Evolutionary conservation across 73 alveolate species (phyloP), one percentile per base, ranked within the genome.

Genomic region (Breviolum minutum): DNA sequence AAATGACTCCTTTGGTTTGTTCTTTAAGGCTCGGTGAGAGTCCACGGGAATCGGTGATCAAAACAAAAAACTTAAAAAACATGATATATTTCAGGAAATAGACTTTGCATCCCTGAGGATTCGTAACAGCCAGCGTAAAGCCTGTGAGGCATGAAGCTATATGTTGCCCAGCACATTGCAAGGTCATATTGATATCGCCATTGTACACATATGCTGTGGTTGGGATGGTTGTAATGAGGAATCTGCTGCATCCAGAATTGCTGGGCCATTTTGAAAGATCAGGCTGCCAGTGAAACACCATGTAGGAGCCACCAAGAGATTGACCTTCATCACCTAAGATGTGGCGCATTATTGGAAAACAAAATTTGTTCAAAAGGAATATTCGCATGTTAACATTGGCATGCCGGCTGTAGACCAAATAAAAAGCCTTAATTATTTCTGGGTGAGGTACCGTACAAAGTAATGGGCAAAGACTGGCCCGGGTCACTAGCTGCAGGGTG

Each of bases 111-210:
- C 62, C n/a, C 12, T 1, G 26, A 8, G 63, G 63, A 29, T n/a
- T 29, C 19, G 0, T 7, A 11, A 76, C 85, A 10, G 60, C 11
- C 24, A 76, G 61, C 63, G 9, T 5, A 6, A 27, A 8, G 8
- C 24, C 85, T 11, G 85, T 76, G 63, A 76, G 63, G 30, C 22
- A 26, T 2, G 20, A 29, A 62, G 63, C n/a, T 11, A 76, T 76
- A 8, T 76, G 85, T 29, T 76, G 85, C 2, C 85, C 85, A 76
- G 85, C 85, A 27, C 85, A 76, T 40, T 80, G 88, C 61, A 80
- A n/a, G 5, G 88, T 80, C 62, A 80, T 13, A 13, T 80, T 80
- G 69, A 13, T 10, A 10, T 30, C 68, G 8, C 88, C 88, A 6
- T 80, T 30, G 20, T 2, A 80, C 20, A 80, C 85, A 11, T 80